Evolutionary conservation across 1,284 basidiomycete species (phyloP).

Genomic region (Cystobasidiaceae sp.): DNA sequence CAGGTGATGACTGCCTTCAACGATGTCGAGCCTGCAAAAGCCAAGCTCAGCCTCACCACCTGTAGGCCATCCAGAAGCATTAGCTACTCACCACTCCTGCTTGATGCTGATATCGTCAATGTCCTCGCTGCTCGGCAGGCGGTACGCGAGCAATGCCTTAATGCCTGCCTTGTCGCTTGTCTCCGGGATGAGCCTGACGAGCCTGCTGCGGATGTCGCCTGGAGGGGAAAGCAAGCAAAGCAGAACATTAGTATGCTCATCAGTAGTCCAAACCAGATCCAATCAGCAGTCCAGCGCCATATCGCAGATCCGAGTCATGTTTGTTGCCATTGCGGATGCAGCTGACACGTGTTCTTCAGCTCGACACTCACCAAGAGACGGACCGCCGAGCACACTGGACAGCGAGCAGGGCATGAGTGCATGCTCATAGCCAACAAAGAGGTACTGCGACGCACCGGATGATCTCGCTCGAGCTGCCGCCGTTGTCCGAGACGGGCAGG

Average conservation of each 20-base stretch:
- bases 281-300: no score
- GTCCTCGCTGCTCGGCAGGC: slow-evolving; percentile 53
- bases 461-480: slow-evolving; percentile 50
- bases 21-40: slow-evolving; percentile 63
- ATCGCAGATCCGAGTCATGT: neutral
- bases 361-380: slow-evolving; percentile 45
- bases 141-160: slow-evolving; percentile 36
- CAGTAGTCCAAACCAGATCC: no score
- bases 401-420: slow-evolving; percentile 42
- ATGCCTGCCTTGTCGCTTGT: slow-evolving; percentile 36
- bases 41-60: neutral
- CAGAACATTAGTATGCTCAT: neutral
- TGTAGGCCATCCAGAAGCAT: neutral
- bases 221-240: neutral
- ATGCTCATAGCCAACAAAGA: slow-evolving; percentile 14
- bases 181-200: slow-evolving; percentile 53
- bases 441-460: slow-evolving; percentile 42
- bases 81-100: slow-evolving; percentile 34
- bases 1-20: slow-evolving; percentile 76
- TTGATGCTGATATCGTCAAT: slow-evolving; percentile 49
- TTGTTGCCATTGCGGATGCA: neutral
- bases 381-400: slow-evolving; percentile 43
- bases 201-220: slow-evolving; percentile 52
- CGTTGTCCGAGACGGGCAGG: slow-evolving; percentile 54
- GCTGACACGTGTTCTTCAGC: neutral